A percentile compares a stretch with the other conserved stretches of the same genome.
These are phyloP conservation scores for Epipyxis sp. DNA, from an alignment of 108 stramenopile species.

Conservation along the genomic window DNA sequence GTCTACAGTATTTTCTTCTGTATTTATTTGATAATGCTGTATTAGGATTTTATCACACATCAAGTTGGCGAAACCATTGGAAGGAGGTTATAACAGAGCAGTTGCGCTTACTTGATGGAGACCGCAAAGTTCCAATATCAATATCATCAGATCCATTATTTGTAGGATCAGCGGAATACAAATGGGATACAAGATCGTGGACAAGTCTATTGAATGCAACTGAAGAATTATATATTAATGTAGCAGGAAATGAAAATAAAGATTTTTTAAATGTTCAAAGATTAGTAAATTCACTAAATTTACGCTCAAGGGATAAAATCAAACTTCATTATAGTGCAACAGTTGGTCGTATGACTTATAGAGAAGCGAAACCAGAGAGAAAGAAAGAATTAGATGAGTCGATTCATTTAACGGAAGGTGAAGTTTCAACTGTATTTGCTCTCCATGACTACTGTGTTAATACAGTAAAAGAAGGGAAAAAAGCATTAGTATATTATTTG, in stretches of 20 bases:
- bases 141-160: not conserved
- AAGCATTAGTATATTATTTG: conserved; percentile 6
- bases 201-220: not conserved
- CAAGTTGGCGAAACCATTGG: not conserved
- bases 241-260: not conserved
- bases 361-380: not conserved
- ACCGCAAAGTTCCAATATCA: not conserved
- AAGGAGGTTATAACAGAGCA: not conserved
- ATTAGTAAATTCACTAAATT: not conserved
- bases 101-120: conserved; percentile 2
- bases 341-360: not conserved
- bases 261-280: not conserved
- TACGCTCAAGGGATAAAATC: not conserved
- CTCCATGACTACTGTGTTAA: not conserved
- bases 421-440: not conserved
- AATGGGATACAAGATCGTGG: not conserved
- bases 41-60: conserved; percentile 4
- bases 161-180: not conserved
- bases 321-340: not conserved
- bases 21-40: not conserved
- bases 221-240: not conserved
- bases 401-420: not conserved
- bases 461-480: not conserved
- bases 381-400: not conserved
- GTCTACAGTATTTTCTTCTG: too few relatives aligned